phyloP scores from a whole-genome alignment of 1,284 basidiomycete genomes.

The Tilletia caries region DNA sequence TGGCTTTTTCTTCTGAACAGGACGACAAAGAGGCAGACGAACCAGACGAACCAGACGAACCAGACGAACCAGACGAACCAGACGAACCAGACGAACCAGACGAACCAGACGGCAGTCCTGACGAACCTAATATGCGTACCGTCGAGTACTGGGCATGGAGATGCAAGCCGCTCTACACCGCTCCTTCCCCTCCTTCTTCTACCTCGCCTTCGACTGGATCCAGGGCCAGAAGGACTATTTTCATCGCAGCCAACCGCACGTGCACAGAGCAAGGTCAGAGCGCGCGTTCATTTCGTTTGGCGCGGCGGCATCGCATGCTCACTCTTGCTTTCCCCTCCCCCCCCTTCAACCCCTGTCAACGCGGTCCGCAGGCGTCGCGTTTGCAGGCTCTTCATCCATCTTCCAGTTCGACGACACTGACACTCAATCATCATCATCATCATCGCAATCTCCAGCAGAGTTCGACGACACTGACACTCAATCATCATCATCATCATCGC shows the following conservation, averaged over 20 bases:
- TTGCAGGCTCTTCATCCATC: constrained; percentile 11
- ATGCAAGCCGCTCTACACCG: constrained; percentile 32
- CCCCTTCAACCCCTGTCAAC: background rate
- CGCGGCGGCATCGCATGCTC: no score
- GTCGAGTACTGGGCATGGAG: constrained; percentile 49
- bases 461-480: no score
- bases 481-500: no score
- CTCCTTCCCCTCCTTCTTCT: background rate
- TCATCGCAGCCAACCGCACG: constrained; percentile 40
- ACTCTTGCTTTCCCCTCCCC: background rate
- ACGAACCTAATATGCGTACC: constrained; percentile 24
- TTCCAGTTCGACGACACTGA: background rate
- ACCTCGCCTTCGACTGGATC: background rate
- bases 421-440: no score
- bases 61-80: no score
- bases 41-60: no score
- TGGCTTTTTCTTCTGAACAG: constrained; percentile 32
- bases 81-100: no score
- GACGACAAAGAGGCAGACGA: background rate
- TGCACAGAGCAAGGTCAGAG: constrained; percentile 29
- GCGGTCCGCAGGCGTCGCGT: background rate
- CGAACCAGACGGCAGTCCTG: background rate
- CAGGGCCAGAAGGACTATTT: constrained; percentile 19
- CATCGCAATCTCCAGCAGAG: no score
- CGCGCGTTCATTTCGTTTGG: background rate